phyloP scores from a whole-genome alignment of 768 basidiomycete species.

The Leucocoprinus leucothites region DNA sequence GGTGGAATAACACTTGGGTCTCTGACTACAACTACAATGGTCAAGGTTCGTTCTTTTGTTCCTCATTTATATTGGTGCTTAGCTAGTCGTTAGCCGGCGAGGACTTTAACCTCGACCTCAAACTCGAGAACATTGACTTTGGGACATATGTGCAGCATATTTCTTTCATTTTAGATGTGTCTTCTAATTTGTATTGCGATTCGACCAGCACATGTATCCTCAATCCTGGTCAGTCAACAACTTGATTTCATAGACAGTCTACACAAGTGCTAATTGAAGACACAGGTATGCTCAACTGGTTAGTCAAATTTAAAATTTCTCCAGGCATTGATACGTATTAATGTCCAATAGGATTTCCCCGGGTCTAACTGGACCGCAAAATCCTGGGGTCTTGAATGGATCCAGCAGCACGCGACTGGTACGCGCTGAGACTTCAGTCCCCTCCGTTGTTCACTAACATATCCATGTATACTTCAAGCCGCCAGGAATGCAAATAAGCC shows the following conservation, averaged over 20 bases:
- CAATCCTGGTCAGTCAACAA: slow-evolving; percentile 32
- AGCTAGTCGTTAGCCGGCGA: slow-evolving; percentile 38
- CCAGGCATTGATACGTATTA: background rate
- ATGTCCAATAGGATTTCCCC: slow-evolving; percentile 34
- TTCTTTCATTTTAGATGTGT: slow-evolving; percentile 1
- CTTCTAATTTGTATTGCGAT: slow-evolving; percentile 16
- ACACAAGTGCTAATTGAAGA: background rate
- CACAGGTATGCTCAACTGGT: slow-evolving; percentile 36
- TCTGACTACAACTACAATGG: slow-evolving; percentile 59
- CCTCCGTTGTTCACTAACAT: too few species aligned
- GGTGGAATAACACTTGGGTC: slow-evolving; percentile 39
- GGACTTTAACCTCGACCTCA: slow-evolving; percentile 48
- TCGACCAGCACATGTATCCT: slow-evolving; percentile 40
- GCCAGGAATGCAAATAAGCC: slow-evolving; percentile 56
- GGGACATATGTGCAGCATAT: slow-evolving; percentile 43
- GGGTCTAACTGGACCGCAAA: slow-evolving; percentile 47
- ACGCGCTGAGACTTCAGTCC: background rate
- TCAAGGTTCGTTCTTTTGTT: slow-evolving; percentile 30
- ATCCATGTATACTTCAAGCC: slow-evolving; percentile 25
- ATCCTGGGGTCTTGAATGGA: slow-evolving; percentile 57
- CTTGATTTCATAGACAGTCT: background rate
- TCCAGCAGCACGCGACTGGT: slow-evolving; percentile 49
- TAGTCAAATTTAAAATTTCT: slow-evolving; percentile 7
- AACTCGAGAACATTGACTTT: slow-evolving; percentile 52
- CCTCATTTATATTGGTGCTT: background rate